These are phyloP conservation scores for Nannizziopsis barbatae DNA, from an alignment of 2,329 filamentous ascomycete species.

Conservation along the genomic window DNA sequence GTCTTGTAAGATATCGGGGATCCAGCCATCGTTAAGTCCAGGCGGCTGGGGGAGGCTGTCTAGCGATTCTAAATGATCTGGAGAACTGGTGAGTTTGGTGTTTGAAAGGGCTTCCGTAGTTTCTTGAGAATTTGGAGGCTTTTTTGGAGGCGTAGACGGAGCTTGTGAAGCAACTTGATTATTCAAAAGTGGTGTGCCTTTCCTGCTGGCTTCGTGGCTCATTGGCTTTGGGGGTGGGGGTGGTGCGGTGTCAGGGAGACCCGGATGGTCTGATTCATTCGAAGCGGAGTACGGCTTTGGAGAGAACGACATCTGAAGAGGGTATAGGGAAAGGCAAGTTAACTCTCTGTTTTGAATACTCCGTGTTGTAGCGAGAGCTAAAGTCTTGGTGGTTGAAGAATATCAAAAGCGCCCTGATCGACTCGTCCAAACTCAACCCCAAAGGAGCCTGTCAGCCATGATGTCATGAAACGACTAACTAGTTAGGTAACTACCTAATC, in stretches of 20 bases:
- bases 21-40: conserved; percentile 54
- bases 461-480: too few species aligned
- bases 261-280: background rate
- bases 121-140: conserved; percentile 16
- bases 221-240: conserved; percentile 61
- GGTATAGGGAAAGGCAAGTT: too few species aligned
- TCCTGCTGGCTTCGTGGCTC: conserved; percentile 57
- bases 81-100: conserved; percentile 10
- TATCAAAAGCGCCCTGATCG: background rate
- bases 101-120: conserved; percentile 11
- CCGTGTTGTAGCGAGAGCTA: background rate
- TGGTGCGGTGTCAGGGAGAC: conserved; percentile 46
- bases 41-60: conserved; percentile 24
- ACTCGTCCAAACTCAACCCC: background rate
- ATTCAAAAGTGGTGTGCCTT: conserved; percentile 49
- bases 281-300: conserved; percentile 2
- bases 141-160: conserved; percentile 24
- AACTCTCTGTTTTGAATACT: background rate
- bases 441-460: too few species aligned
- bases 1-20: conserved; percentile 64
- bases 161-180: conserved; percentile 37
- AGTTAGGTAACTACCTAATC: too few species aligned
- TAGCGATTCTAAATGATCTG: conserved; percentile 13
- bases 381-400: background rate
- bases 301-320: conserved; percentile 6